Evolutionary conservation across 805 yeast genomes (phyloP), one percentile per base, ranked within the genome.

Genomic region (Pachysolen tannophilus): DNA sequence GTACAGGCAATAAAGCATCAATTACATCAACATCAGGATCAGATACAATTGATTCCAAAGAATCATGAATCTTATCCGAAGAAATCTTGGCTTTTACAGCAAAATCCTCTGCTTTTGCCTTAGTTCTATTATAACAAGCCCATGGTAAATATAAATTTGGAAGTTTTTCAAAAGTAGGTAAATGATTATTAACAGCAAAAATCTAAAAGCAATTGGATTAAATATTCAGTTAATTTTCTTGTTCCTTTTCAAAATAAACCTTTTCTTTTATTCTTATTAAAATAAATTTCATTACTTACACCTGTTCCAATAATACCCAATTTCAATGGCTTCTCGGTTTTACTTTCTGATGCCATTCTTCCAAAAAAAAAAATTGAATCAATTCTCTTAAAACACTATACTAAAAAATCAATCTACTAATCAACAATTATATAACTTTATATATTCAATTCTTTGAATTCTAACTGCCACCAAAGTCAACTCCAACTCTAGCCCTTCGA

Each of bases 1-100:
- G 90, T 1, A 79, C 95, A n/a, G 97, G 97, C 35, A 90, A 69
- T 42, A 88, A 66, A 3, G 86, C 94, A 53, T 90, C 97, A 20
- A 90, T 69, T 20, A 79, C 70, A 41, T 83, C 92, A 29, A 87
- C 72, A 0, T 70, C 56, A n/a, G 75, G 65, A 52, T 82, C 87
- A 28, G 60, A 56, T 48, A 87, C 63, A 13, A 82, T 69, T n/a
- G 63, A 75, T 29, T 82, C 92, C 35, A 83, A 50, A 16, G 66
- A 51, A 36, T 75, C 78, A 52, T 68, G 77, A 10, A 85, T 75
- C 42, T 74, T 72, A 17, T 55, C 47, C 3, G 59, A 45, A 5
- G 59, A 49, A 36, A 79, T 66, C 5, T 64, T 66, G 11, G 92
- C 87, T 26, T 61, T 56, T 32, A 65, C 50, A 10, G 95, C 95